Base-by-base conservation (phyloP, 2,329 filamentous ascomycete genomes). In the Penicillium sp. region DNA sequence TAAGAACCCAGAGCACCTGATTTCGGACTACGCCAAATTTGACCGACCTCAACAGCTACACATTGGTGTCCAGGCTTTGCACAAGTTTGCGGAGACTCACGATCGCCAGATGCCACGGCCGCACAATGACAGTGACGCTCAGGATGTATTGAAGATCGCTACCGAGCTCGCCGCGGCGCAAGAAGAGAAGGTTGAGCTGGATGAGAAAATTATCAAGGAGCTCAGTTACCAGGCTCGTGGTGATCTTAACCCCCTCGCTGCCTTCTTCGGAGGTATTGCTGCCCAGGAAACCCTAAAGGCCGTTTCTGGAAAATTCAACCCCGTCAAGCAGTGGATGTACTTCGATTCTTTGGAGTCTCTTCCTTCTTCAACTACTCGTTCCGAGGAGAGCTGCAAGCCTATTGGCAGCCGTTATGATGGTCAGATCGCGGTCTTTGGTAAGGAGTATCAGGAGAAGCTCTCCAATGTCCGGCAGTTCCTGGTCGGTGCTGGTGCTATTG, bases 301-400 rank as follows among this genome's bases (percentile, higher is more conserved):
- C 16, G 90, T 99, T 6, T 99, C 94, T 47, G 94, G 94, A 63
- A 99, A 99, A 75, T 99, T 99, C 77, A 85, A 90, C 65, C 94
- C 94, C n/a, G 86, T 97, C 60, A 83, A 88, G 62, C 94, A 99
- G 72, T 97, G 89, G 85, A 82, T 99, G 70, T 97, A 99, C 79
- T 95, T 96, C 65, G 94, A 99, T 74, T 96, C 94, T 1, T 79
- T 99, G n/a, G 94, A 99, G 74, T 96, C 94, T 9, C 81, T 99
- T 2, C 93, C 94, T 1, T 82, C 85, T 1, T 88, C 84, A 15
- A 82, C 81, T 42, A 79, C 82, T 58, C 87, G 94, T 60, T 90
- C 87, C 3, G 89, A 95, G 65, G 91, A 95, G 73, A 81, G 88
- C 43, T 99, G 94, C 82, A 88, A 89, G 73, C 93, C 94, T 33